Evolutionary conservation across 495 filamentous ascomycete species (phyloP).

Genomic region (Achaetomiella virescens): DNA sequence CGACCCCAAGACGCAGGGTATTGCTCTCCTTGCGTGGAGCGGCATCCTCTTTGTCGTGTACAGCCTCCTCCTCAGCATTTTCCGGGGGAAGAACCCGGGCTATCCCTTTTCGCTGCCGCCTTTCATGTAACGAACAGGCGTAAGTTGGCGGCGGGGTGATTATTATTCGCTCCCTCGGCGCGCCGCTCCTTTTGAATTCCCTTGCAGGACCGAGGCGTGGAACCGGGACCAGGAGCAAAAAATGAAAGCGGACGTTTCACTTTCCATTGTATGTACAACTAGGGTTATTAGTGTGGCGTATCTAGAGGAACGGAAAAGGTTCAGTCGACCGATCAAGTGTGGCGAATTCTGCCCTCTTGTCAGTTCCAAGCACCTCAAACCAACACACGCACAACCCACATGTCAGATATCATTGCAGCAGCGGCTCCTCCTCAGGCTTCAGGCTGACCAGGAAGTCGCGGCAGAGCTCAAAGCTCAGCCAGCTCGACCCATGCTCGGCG

Average conservation of each 20-base stretch:
- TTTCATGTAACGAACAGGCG: slow-evolving; percentile 48
- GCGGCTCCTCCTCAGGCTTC: slow-evolving; percentile 33
- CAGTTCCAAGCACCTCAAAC: not conserved
- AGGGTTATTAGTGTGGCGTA: slow-evolving; percentile 8
- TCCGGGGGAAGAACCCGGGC: slow-evolving; percentile 88
- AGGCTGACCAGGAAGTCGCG: slow-evolving; percentile 73
- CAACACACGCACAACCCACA: not conserved
- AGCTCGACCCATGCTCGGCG: slow-evolving; percentile 96
- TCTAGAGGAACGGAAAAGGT: slow-evolving; percentile 16
- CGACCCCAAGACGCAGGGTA: slow-evolving; percentile 69
- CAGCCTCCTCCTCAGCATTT: slow-evolving; percentile 89
- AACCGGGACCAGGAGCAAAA: not conserved
- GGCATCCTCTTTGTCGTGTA: slow-evolving; percentile 74
- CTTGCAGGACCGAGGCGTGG: not conserved
- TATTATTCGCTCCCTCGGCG: not conserved
- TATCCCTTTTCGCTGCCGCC: slow-evolving; percentile 94
- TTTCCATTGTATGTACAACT: not conserved
- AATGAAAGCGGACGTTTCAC: not conserved
- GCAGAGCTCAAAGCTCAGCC: slow-evolving; percentile 92
- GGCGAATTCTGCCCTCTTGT: not conserved
- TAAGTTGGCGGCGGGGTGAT: not conserved
- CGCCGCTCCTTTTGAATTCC: not conserved
- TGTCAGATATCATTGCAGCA: slow-evolving; percentile 19
- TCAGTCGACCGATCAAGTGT: not conserved
- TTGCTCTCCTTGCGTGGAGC: slow-evolving; percentile 79